These are phyloP conservation scores for Pueraria montana DNA, from an alignment of 306 rosid genomes.

Conservation along the genomic window DNA sequence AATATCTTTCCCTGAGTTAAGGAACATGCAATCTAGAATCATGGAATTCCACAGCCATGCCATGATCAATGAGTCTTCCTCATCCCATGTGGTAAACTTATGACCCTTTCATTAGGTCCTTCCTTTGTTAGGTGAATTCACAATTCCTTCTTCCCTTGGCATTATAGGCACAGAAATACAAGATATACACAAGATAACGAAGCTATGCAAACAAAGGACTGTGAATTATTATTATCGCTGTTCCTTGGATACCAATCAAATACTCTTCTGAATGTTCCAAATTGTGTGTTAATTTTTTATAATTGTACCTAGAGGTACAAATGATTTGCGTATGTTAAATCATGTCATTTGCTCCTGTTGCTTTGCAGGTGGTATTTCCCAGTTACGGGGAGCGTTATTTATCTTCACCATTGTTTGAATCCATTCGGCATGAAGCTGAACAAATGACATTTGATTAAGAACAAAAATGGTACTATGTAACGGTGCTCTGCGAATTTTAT, in stretches of 20 bases:
- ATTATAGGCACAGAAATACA: background rate
- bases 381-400: constrained; percentile 71
- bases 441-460: constrained; percentile 57
- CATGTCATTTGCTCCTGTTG: background rate
- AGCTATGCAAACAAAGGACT: background rate
- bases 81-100: background rate
- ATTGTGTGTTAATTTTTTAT: background rate
- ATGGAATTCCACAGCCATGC: background rate
- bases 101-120: background rate
- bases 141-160: background rate
- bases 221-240: too few relatives aligned
- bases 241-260: too few relatives aligned
- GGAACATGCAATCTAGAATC: background rate
- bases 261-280: too few relatives aligned
- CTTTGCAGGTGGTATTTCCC: constrained; percentile 63
- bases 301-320: background rate
- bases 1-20: background rate
- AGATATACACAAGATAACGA: background rate
- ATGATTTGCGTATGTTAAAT: background rate
- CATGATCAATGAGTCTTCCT: background rate
- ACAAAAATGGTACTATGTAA: background rate
- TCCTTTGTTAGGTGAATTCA: background rate
- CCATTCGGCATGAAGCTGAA: constrained; percentile 64
- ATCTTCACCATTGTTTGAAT: constrained; percentile 62
- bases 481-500: constrained; percentile 9